Evolutionary conservation across 176 grass and related monocot species (phyloP), one percentile per base, ranked within the genome.

Genomic region (Phoenix roebelenii): DNA sequence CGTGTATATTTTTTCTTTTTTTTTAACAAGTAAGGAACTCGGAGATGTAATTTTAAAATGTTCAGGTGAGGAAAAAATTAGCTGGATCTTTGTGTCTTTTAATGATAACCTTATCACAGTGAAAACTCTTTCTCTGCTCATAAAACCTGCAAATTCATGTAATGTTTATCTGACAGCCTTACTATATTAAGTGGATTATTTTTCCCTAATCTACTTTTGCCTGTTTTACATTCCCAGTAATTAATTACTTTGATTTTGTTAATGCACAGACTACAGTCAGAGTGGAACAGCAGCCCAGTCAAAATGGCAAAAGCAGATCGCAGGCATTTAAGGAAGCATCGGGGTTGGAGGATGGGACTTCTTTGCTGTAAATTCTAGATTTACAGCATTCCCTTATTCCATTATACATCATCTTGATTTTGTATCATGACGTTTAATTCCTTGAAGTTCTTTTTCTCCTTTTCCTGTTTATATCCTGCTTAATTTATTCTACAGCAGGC

Each of bases 331-430:
- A 26, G 51, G 25, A 67, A 54, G 51, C 51, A 39, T 0, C 25
- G 51, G 10, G 7, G 23, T 15, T 55, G 24, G 64, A 30, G 24
- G 51, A 3, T 28, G 16, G 23, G 16, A 30, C 23, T 54, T 18
- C 7, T 54, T 30, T 67, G 64, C 25, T 67, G 64, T 67, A 67
- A 18, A 55, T 67, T 67, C 24, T 67, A 55, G 7, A 54, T 29
- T 60, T 44, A 57, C 55, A 24, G 7, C 39, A 49, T 14, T 12
- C 35, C 35, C 35, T 44, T 44, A 44, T 44, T 44, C 35, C 10
- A 44, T 44, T 44, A 12, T 44, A 44, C 35, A 35, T 60, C 58
- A 17, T 60, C 58, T 17, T 15, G n/a, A 39, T 60, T 60, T 39
- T 19, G 7, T 26, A 18, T 0, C 24, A 15, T 60, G 58, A 10